A percentile compares a stretch with the other conserved stretches of the same genome.
phyloP scores from a whole-genome alignment of 176 grass and related monocot species.

The Eleusine coracana region DNA sequence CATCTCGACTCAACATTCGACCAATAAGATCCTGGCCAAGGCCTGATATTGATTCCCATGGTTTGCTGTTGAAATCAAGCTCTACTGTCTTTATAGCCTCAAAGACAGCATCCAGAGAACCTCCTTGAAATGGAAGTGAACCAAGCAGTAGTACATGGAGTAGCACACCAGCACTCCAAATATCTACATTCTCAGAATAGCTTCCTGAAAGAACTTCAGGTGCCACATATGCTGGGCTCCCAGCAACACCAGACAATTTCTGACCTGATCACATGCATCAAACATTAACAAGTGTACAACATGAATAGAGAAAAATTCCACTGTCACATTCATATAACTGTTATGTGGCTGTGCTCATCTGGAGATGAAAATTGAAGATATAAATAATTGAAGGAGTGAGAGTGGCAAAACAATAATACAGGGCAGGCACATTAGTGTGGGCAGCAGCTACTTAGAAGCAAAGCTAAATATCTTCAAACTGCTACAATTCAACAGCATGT shows the following conservation, averaged over 20 bases:
- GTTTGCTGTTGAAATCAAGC: conserved; percentile 68
- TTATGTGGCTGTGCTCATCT: neutral
- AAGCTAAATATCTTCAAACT: neutral
- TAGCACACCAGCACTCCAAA: conserved; percentile 89
- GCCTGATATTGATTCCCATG: conserved; percentile 71
- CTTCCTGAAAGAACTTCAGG: conserved; percentile 86
- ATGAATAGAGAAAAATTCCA: conserved; percentile 3
- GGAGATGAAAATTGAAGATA: neutral
- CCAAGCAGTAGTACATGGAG: conserved; percentile 81
- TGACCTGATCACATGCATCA: conserved; percentile 62
- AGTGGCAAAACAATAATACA: neutral
- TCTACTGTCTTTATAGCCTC: conserved; percentile 77
- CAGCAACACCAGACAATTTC: conserved; percentile 79
- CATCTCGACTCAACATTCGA: conserved; percentile 80
- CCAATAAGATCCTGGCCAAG: conserved; percentile 77
- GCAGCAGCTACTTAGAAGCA: neutral
- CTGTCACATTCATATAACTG: conserved; percentile 9
- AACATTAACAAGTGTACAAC: conserved; percentile 25
- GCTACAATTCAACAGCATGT: conserved; percentile 15
- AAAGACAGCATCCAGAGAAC: conserved; percentile 71
- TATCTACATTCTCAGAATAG: conserved; percentile 92
- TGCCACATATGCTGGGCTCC: conserved; percentile 94
- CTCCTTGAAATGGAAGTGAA: conserved; percentile 85
- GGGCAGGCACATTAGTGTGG: neutral
- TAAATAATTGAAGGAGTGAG: neutral